These are phyloP conservation scores for Sporothrix brunneoviolacea DNA, from an alignment of 2,329 filamentous ascomycete genomes.

Conservation along the genomic window DNA sequence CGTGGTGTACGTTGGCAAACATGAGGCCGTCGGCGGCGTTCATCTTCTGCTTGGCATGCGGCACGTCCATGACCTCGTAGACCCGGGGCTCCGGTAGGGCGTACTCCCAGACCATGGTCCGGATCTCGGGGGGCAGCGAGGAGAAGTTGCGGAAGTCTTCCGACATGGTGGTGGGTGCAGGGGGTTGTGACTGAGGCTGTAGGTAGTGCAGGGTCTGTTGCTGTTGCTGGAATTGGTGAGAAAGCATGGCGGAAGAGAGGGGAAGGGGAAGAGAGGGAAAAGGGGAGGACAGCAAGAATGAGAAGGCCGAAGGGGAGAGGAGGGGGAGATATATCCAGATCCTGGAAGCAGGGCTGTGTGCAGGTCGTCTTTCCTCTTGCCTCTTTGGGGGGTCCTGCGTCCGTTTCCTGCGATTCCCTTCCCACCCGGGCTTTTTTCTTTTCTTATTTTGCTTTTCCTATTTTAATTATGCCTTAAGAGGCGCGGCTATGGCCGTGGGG, in stretches of 20 bases:
- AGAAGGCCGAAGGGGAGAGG: neutral
- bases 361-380: constrained; percentile 1
- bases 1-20: constrained; percentile 40
- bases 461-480: neutral
- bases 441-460: no score
- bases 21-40: constrained; percentile 36
- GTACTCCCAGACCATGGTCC: constrained; percentile 40
- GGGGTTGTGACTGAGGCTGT: neutral
- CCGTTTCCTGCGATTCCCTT: no score
- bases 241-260: constrained; percentile 10
- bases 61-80: constrained; percentile 41
- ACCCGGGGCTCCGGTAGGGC: constrained; percentile 39
- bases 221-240: constrained; percentile 9
- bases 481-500: constrained; percentile 7
- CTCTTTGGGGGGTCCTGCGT: no score
- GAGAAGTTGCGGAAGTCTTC: constrained; percentile 24
- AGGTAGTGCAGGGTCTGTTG: constrained; percentile 10
- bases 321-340: constrained; percentile 1
- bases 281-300: neutral
- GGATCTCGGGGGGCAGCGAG: constrained; percentile 37
- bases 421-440: neutral
- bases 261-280: neutral
- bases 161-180: constrained; percentile 14
- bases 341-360: no score
- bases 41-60: constrained; percentile 33